phyloP scores from a whole-genome alignment of 192 early-diverging fungal genomes.

The Backusella morwellensis region DNA sequence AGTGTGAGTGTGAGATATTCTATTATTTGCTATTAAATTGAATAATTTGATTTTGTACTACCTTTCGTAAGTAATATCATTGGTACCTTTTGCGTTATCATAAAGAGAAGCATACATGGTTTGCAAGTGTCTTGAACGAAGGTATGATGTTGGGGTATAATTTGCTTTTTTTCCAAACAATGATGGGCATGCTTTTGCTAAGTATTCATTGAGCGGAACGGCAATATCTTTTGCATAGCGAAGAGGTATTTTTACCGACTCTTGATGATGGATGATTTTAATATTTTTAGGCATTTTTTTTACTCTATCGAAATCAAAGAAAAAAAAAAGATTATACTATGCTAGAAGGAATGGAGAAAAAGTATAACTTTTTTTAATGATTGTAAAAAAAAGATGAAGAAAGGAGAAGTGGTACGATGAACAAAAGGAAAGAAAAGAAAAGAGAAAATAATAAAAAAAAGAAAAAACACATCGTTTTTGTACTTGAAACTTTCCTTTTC shows the following conservation, averaged over 20 bases:
- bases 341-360: not conserved
- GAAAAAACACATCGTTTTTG: not conserved
- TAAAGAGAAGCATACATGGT: constrained; percentile 65
- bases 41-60: constrained; percentile 31
- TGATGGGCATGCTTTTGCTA: constrained; percentile 49
- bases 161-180: constrained; percentile 47
- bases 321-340: not conserved
- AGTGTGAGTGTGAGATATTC: not conserved
- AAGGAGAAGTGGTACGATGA: not conserved
- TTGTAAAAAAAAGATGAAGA: not conserved
- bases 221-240: not conserved
- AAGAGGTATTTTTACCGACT: constrained; percentile 10
- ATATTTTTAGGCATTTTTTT: constrained; percentile 2
- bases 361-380: not conserved
- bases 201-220: constrained; percentile 31
- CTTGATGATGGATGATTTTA: constrained; percentile 7
- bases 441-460: not conserved
- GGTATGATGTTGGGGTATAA: constrained; percentile 70
- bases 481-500: not conserved
- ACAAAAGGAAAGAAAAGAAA: not conserved
- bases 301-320: not conserved
- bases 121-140: constrained; percentile 78
- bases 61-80: constrained; percentile 62
- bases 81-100: constrained; percentile 30
- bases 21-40: not conserved